Conservation (phyloP, 257 asterid species). For the Anisodus acutangulus region DNA sequence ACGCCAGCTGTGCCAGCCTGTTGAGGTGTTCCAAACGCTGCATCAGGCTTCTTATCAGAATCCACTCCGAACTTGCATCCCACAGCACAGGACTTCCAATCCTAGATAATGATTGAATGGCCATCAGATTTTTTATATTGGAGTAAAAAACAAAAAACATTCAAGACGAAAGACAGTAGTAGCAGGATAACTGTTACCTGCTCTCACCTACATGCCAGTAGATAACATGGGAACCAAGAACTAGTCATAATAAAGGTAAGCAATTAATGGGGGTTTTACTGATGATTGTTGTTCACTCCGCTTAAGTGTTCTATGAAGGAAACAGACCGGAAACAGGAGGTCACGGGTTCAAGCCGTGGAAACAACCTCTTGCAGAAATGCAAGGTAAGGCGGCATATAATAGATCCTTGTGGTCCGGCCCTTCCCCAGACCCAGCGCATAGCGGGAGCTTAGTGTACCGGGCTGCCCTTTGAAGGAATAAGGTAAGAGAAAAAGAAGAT, state of each 20-base stretch:
- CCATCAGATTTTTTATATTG: background rate
- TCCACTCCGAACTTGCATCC: slow-evolving; percentile 75
- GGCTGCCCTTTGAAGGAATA: background rate
- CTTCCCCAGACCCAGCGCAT: too few relatives aligned
- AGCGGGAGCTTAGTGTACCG: too few relatives aligned
- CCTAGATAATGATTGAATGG: slow-evolving; percentile 48
- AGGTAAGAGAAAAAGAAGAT: slow-evolving; percentile 15
- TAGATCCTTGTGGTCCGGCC: too few relatives aligned
- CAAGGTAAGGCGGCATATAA: too few relatives aligned
- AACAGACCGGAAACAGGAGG: too few relatives aligned
- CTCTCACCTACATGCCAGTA: background rate
- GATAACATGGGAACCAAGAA: background rate
- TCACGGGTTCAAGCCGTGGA: too few relatives aligned
- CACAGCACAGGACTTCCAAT: slow-evolving; percentile 73
- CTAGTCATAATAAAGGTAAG: background rate
- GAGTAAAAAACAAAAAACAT: background rate
- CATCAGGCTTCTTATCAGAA: slow-evolving; percentile 63
- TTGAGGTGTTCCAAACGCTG: slow-evolving; percentile 69
- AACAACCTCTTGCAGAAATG: too few relatives aligned
- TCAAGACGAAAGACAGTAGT: background rate
- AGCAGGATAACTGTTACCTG: background rate
- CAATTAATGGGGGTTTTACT: background rate
- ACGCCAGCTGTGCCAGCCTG: slow-evolving; percentile 55
- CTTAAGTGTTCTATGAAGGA: background rate
- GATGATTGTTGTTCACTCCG: background rate